Conservation (phyloP, 768 basidiomycete genomes). For the Trametes cingulata region DNA sequence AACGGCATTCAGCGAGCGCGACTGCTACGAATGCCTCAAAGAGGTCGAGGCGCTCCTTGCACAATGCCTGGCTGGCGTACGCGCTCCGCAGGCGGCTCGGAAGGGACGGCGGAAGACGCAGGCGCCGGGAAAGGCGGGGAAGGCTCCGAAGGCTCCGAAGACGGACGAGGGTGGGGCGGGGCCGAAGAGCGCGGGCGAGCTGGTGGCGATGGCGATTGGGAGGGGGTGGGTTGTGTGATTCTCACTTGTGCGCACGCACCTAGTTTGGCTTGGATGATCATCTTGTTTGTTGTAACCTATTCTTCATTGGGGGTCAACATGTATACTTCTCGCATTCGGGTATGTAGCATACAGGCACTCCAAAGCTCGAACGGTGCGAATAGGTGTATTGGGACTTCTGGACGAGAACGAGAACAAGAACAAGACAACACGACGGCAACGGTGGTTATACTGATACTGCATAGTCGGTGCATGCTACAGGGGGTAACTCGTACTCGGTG, state of each 20-base stretch:
- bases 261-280: no score
- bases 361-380: neutral
- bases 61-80: conserved; percentile 42
- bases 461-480: conserved; percentile 4
- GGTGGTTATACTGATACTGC: neutral
- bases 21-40: conserved; percentile 67
- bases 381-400: neutral
- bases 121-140: conserved; percentile 3
- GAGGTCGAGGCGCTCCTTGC: conserved; percentile 65
- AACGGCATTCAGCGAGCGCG: conserved; percentile 56
- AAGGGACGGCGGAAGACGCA: conserved; percentile 41
- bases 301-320: neutral
- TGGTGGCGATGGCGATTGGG: conserved; percentile 60
- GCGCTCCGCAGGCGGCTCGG: conserved; percentile 34
- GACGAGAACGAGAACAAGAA: neutral
- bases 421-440: neutral
- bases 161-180: conserved; percentile 4
- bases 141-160: conserved; percentile 27
- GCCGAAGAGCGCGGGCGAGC: conserved; percentile 51
- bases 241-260: neutral
- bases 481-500: neutral
- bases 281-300: neutral
- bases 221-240: conserved; percentile 56
- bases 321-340: neutral
- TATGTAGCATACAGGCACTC: conserved; percentile 3